Base-by-base conservation (phyloP, 768 basidiomycete genomes). In the Termitomyces sp. region DNA sequence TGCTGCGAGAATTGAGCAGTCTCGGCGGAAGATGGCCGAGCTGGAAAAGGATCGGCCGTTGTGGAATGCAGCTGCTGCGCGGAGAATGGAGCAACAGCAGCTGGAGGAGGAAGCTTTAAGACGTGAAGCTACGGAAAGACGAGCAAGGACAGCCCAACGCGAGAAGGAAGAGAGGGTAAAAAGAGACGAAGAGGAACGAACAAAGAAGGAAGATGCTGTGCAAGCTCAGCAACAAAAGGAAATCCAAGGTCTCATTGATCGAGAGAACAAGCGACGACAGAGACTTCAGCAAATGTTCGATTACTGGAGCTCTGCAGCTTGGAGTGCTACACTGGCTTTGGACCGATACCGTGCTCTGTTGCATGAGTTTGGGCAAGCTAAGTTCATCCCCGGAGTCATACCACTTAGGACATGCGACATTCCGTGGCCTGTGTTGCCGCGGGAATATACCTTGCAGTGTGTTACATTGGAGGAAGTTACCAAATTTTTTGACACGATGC, bases 391-490 rank as follows among this genome's bases (percentile, higher is more conserved):
- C 37, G 76, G 77, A 32, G 74, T 77, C 22, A 69, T 76, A 14
- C 81, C 84, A 3, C 68, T 90, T n/a, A 68, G 76, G 3, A 83
- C 85, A 58, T 79, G 84, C 46, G 78, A 77, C 41, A 75, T 93
- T 31, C 89, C 90, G 0, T 93, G 90, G 90, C 91, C 91, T 2
- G 83, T 86, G 14, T 68, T 92, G 36, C 86, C 86, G 2, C 67
- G 71, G 20, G 64, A 68, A 24, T 80, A 85, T 57, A 76, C 77
- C 6, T 69, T 87, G 1, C 82, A 87, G 61, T 86, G 90, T 59
- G 77, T 92, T 46, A 84, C 86, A 56, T 90, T 86, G 85, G 69
- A 76, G 12, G 74, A 85, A 0, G 89, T 92, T 48, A 87, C 89
- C 65, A 72, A 72, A 22, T 93, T 93, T 69, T 92, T 92, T 64